Evolutionary conservation across 441 rosid genomes (phyloP).

Genomic region (Omphalea diandra): DNA sequence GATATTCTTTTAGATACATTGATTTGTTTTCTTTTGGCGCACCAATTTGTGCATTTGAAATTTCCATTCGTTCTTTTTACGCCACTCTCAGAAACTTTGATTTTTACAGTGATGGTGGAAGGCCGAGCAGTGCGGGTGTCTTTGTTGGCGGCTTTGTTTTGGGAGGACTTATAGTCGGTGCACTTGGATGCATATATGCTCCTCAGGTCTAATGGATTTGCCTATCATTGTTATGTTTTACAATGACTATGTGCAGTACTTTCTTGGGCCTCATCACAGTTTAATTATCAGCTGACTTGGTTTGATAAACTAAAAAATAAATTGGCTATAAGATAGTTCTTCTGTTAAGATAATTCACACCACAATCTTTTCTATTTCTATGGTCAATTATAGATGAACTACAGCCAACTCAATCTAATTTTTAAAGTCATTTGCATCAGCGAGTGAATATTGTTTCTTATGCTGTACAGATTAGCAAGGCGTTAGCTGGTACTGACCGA

Average conservation of each 20-base stretch:
- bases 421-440: background rate
- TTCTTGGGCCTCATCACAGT: background rate
- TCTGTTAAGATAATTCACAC: background rate
- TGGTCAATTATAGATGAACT: background rate
- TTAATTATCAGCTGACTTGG: background rate
- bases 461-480: constrained; percentile 71
- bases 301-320: background rate
- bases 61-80: background rate
- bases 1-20: background rate
- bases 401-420: background rate
- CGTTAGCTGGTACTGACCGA: constrained; percentile 74
- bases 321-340: background rate
- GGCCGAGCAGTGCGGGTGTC: constrained; percentile 50
- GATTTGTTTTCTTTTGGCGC: background rate
- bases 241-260: background rate
- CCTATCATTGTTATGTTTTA: constrained; percentile 8
- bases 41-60: background rate
- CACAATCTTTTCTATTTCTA: background rate
- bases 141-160: constrained; percentile 91
- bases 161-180: constrained; percentile 86
- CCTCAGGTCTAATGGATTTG: constrained; percentile 60
- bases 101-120: constrained; percentile 57
- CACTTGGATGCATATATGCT: constrained; percentile 93
- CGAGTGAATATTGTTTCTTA: constrained; percentile 14
- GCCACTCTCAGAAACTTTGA: background rate